A percentile compares a stretch with the other conserved stretches of the same genome.
These are phyloP conservation scores for Penicillium sumatraense DNA, from an alignment of 2,329 filamentous ascomycete genomes.

Conservation along the genomic window DNA sequence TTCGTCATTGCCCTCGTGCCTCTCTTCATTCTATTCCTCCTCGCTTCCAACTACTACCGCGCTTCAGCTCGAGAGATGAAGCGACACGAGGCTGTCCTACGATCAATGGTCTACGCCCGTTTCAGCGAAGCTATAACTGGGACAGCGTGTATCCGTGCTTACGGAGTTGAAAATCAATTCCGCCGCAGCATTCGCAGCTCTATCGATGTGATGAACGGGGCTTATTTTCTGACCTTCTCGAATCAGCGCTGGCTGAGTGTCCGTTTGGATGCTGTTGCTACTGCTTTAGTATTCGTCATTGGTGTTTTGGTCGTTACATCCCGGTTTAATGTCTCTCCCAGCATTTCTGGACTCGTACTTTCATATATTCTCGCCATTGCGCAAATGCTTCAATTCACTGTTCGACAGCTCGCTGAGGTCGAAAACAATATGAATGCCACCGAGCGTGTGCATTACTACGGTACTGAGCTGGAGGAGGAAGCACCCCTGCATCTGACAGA, in stretches of 20 bases:
- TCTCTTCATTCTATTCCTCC: conserved; percentile 75
- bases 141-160: conserved; percentile 84
- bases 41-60: conserved; percentile 86
- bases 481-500: conserved; percentile 77
- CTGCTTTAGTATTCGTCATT: conserved; percentile 80
- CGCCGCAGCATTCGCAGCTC: conserved; percentile 68
- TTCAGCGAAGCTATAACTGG: conserved; percentile 83
- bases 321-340: conserved; percentile 81
- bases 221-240: conserved; percentile 92
- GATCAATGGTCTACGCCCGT: conserved; percentile 85
- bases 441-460: conserved; percentile 89
- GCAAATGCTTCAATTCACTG: conserved; percentile 94
- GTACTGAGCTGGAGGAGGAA: conserved; percentile 83
- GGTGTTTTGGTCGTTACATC: conserved; percentile 92
- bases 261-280: conserved; percentile 83
- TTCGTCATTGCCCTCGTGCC: conserved; percentile 73
- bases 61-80: conserved; percentile 92
- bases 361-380: conserved; percentile 93
- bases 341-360: conserved; percentile 83
- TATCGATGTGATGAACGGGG: conserved; percentile 90
- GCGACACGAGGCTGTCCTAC: conserved; percentile 86
- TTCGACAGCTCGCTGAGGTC: conserved; percentile 90
- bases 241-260: conserved; percentile 93
- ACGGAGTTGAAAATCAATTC: conserved; percentile 80
- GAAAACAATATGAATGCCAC: conserved; percentile 99